Evolutionary conservation across 2,329 filamentous ascomycete genomes (phyloP).

Genomic region (Pseudocercospora eumusae): DNA sequence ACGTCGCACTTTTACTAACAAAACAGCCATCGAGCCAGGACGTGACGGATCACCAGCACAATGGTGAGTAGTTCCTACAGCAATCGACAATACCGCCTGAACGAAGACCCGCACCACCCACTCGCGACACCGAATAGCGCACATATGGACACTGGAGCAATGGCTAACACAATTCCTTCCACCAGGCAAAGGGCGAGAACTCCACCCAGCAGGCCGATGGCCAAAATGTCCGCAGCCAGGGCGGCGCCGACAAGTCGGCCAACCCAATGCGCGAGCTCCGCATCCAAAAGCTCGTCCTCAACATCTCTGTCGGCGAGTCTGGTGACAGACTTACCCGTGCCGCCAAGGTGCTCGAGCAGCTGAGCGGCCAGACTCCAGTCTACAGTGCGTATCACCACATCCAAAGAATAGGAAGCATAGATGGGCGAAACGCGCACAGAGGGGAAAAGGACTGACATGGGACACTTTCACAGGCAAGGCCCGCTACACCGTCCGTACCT

Average conservation of each 20-base stretch:
- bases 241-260: conserved; percentile 68
- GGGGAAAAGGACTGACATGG: conserved; percentile 12
- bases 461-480: conserved; percentile 74
- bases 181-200: conserved; percentile 35
- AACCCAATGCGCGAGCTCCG: conserved; percentile 99
- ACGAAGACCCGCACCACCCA: background rate
- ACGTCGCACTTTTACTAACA: conserved; percentile 19
- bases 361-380: conserved; percentile 98
- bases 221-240: conserved; percentile 31
- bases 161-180: conserved; percentile 20
- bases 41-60: conserved; percentile 46
- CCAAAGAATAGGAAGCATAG: background rate
- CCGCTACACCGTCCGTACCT: conserved; percentile 99
- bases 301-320: conserved; percentile 99
- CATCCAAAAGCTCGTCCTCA: conserved; percentile 99
- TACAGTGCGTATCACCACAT: conserved; percentile 70
- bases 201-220: conserved; percentile 39
- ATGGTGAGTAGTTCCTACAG: conserved; percentile 47
- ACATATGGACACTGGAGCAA: background rate
- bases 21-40: conserved; percentile 28
- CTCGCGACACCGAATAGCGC: conserved; percentile 1
- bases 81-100: background rate
- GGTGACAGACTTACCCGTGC: conserved; percentile 99
- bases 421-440: background rate
- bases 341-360: conserved; percentile 99